Evolutionary conservation across 768 basidiomycete genomes (phyloP).

Genomic region (Lactarius pseudohatsudake): DNA sequence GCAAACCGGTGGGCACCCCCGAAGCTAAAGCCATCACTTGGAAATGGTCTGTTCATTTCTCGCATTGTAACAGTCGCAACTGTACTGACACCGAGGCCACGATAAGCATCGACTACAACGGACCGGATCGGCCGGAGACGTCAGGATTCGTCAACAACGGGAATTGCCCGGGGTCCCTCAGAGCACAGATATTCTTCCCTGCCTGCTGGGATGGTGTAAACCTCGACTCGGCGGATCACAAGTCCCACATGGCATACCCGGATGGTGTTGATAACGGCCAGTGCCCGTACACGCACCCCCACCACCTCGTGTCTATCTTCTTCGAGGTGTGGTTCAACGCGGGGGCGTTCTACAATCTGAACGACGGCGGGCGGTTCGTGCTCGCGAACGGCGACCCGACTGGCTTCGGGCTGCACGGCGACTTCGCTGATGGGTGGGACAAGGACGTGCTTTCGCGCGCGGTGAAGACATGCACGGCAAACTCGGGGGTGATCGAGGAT

Average conservation of each 20-base stretch:
- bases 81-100: not conserved
- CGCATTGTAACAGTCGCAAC: not conserved
- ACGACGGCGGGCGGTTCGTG: conserved; percentile 39
- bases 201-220: conserved; percentile 43
- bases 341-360: conserved; percentile 32
- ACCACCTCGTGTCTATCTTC: conserved; percentile 47
- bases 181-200: conserved; percentile 37
- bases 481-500: conserved; percentile 19
- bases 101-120: conserved; percentile 16
- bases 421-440: conserved; percentile 47
- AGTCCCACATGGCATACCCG: conserved; percentile 41
- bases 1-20: conserved; percentile 25
- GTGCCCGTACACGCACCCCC: conserved; percentile 13
- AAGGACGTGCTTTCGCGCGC: conserved; percentile 40
- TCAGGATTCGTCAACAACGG: conserved; percentile 29
- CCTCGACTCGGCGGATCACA: conserved; percentile 41
- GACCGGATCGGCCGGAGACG: not conserved
- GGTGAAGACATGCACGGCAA: conserved; percentile 35
- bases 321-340: conserved; percentile 40
- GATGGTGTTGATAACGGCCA: conserved; percentile 4
- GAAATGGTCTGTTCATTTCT: conserved; percentile 29
- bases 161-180: conserved; percentile 34
- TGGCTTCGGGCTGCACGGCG: conserved; percentile 42
- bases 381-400: conserved; percentile 46
- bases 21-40: conserved; percentile 31